A percentile compares a stretch with the other conserved stretches of the same genome.
Evolutionary conservation across 2,329 filamentous ascomycete species (phyloP).

Genomic region (Hyphodiscus sp.): DNA sequence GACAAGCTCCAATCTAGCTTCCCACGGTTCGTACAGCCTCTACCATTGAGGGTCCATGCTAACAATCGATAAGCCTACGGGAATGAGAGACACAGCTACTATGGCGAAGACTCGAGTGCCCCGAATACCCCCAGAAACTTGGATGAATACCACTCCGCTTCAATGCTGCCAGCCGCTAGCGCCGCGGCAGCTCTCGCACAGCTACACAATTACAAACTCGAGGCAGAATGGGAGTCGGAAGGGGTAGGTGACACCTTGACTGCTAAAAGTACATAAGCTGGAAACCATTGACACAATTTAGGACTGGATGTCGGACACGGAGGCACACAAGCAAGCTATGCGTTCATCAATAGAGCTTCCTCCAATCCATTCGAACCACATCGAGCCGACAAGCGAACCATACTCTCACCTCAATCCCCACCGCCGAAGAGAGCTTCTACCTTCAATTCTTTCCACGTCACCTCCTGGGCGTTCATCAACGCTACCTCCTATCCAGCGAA

Average conservation of each 20-base stretch:
- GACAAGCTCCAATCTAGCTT: slow-evolving; percentile 24
- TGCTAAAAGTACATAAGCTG: slow-evolving; percentile 2
- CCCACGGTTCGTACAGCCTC: slow-evolving; percentile 22
- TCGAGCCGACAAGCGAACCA: slow-evolving; percentile 57
- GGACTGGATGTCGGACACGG: slow-evolving; percentile 68
- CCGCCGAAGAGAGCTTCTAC: slow-evolving; percentile 67
- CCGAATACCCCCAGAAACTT: slow-evolving; percentile 62
- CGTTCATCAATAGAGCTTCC: slow-evolving; percentile 64
- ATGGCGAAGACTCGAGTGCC: slow-evolving; percentile 58
- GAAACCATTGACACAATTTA: slow-evolving; percentile 29
- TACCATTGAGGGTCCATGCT: slow-evolving; percentile 15
- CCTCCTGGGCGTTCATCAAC: slow-evolving; percentile 84
- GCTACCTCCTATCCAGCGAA: slow-evolving; percentile 73
- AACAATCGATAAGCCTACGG: slow-evolving; percentile 40
- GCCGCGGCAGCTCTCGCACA: slow-evolving; percentile 84
- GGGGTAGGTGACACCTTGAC: slow-evolving; percentile 46
- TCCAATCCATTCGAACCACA: slow-evolving; percentile 53
- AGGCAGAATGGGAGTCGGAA: slow-evolving; percentile 73
- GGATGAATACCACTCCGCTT: slow-evolving; percentile 60
- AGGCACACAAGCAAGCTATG: slow-evolving; percentile 56
- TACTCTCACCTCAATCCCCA: slow-evolving; percentile 55
- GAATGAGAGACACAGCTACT: slow-evolving; percentile 59
- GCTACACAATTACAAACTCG: slow-evolving; percentile 71
- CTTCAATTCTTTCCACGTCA: slow-evolving; percentile 74
- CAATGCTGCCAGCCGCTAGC: slow-evolving; percentile 60